Evolutionary conservation across 2,329 filamentous ascomycete genomes (phyloP), one percentile per base, ranked within the genome.

Genomic region (Teratosphaeria gauchensis): DNA sequence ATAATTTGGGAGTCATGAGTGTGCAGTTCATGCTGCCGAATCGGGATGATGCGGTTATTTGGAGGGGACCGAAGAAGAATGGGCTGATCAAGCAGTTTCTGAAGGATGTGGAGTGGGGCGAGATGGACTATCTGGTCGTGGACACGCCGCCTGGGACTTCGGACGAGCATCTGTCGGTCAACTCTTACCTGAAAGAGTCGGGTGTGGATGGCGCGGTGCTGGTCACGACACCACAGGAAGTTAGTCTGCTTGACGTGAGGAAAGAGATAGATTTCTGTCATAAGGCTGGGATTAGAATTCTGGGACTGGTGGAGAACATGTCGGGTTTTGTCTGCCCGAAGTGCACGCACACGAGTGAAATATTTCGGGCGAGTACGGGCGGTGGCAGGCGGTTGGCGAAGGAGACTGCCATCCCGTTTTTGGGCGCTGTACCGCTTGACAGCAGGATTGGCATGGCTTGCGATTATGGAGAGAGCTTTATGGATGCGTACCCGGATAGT

Each of bases 191-290:
- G 54, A 92, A 91, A 67, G 90, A 95, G 69, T 90, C 88, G 60
- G 91, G 92, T 1, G 91, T 99, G 19, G 91, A 96, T 70, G 94
- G 94, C 19, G 94, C 95, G 0, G 87, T 99, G 7, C 80, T 99
- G 58, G 87, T 99, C 32, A 95, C 92, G 0, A 99, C 94, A 5
- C 94, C 94, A 1, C 94, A 99, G 73, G 95, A 99, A 75, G 90
- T 97, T 19, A 84, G 88, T 1, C 78, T 99, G 57, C 80, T 99
- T 52, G 94, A 99, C 71, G 94, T 99, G 12, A 81, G 94, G 65
- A 97, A 96, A 76, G 94, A 99, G 75, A 92, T 99, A 59, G 92
- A 99, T 70, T 99, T 99, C 71, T 99, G 95, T 75, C 82, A 86
- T 59, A 99, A 99, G 76, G 94, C 94, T 0, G 90, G 89, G 3